Conservation (phyloP, 371 early-diverging fungal species). For the Homolaphlyctis polyrhiza region DNA sequence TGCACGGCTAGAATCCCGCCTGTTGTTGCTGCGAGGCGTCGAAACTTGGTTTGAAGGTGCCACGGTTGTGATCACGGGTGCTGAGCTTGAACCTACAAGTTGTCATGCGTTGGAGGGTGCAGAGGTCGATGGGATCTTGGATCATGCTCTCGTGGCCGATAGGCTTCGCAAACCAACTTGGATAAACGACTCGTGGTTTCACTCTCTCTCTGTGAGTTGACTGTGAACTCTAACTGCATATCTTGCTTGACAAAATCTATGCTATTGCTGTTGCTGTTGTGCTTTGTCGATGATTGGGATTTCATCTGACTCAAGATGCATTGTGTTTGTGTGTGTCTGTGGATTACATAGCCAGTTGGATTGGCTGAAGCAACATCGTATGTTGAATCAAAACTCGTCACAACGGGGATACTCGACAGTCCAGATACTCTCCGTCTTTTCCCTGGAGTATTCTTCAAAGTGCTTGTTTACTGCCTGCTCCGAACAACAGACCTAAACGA, state of each 20-base stretch:
- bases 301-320: too few relatives aligned
- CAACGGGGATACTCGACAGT: constrained; percentile 30
- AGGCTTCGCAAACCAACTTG: not conserved
- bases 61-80: constrained; percentile 18
- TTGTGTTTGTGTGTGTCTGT: too few relatives aligned
- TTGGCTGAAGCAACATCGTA: constrained; percentile 12
- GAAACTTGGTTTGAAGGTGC: constrained; percentile 27
- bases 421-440: constrained; percentile 15
- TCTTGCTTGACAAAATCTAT: not conserved
- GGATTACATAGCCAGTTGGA: constrained; percentile 20
- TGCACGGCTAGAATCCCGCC: constrained; percentile 25
- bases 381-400: constrained; percentile 17
- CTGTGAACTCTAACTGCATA: too few relatives aligned
- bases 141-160: constrained; percentile 2
- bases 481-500: constrained; percentile 8
- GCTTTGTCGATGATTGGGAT: too few relatives aligned
- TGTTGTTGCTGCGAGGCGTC: constrained; percentile 26
- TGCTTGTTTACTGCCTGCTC: constrained; percentile 22
- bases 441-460: constrained; percentile 21
- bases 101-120: constrained; percentile 38
- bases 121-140: constrained; percentile 25
- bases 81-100: constrained; percentile 36
- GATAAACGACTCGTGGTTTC: constrained; percentile 5
- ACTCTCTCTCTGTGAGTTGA: constrained; percentile 7
- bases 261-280: not conserved